phyloP scores from a whole-genome alignment of 1,284 basidiomycete genomes.

The Cutaneotrichosporon mucoides region DNA sequence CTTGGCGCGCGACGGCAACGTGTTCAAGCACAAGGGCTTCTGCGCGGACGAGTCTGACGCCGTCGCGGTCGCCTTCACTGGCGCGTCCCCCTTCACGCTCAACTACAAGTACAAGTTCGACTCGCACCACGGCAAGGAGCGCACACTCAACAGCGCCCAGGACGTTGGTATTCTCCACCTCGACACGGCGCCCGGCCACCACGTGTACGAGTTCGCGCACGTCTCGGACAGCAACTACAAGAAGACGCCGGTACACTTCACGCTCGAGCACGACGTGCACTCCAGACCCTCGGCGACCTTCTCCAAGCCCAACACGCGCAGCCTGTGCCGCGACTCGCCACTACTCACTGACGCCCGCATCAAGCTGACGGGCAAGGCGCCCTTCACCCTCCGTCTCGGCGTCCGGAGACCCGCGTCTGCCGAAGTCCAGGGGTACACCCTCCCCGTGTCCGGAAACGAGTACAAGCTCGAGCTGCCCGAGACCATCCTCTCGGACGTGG shows the following conservation, averaged over 20 bases:
- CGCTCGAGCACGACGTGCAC: slow-evolving; percentile 77
- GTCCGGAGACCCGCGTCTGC: slow-evolving; percentile 70
- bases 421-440: slow-evolving; percentile 57
- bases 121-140: slow-evolving; percentile 54
- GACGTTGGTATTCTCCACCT: slow-evolving; percentile 76
- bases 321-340: slow-evolving; percentile 64
- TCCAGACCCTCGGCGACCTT: slow-evolving; percentile 73
- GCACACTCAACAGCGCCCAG: slow-evolving; percentile 81
- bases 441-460: slow-evolving; percentile 58
- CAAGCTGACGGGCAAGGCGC: slow-evolving; percentile 72
- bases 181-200: slow-evolving; percentile 70
- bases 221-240: slow-evolving; percentile 80
- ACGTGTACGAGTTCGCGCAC: slow-evolving; percentile 83
- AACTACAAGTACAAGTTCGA: slow-evolving; percentile 50
- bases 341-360: slow-evolving; percentile 59
- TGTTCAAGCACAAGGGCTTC: slow-evolving; percentile 59
- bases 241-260: slow-evolving; percentile 50
- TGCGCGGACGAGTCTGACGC: slow-evolving; percentile 76
- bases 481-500: slow-evolving; percentile 69
- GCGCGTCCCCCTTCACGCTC: slow-evolving; percentile 79
- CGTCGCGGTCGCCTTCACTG: slow-evolving; percentile 72
- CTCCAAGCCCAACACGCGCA: slow-evolving; percentile 60
- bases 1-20: slow-evolving; percentile 57
- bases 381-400: slow-evolving; percentile 72
- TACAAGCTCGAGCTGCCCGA: slow-evolving; percentile 74